Evolutionary conservation across 306 rosid species (phyloP).

Genomic region (Coriaria nepalensis): DNA sequence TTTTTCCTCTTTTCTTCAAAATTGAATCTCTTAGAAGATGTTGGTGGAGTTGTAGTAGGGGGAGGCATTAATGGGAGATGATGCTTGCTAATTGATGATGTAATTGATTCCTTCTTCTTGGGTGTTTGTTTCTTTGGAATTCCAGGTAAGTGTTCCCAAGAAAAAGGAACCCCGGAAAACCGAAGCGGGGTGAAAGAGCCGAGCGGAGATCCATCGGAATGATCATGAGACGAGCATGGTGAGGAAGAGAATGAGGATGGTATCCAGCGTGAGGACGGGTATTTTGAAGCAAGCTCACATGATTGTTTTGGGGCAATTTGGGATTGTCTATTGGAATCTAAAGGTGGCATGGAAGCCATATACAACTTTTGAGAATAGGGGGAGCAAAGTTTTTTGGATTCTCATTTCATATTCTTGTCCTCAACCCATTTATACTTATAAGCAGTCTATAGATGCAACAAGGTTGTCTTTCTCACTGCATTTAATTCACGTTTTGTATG

Average conservation of each 20-base stretch:
- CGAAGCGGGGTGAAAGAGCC: conserved; percentile 36
- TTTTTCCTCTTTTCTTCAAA: conserved; percentile 20
- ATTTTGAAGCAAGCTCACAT: too few species aligned
- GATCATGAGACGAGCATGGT: conserved; percentile 22
- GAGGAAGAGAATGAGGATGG: conserved; percentile 33
- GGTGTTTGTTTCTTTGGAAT: conserved; percentile 65
- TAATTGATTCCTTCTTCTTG: conserved; percentile 16
- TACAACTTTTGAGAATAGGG: too few species aligned
- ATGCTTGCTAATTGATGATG: conserved; percentile 18
- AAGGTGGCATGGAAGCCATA: too few species aligned
- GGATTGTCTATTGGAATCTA: too few species aligned
- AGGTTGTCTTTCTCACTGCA: too few species aligned
- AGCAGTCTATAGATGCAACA: too few species aligned
- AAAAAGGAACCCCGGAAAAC: conserved; percentile 79
- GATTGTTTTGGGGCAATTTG: too few species aligned
- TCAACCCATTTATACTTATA: too few species aligned
- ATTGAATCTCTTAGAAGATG: conserved; percentile 24
- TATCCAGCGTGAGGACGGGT: conserved; percentile 25
- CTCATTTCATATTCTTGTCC: too few species aligned
- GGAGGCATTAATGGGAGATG: conserved; percentile 65
- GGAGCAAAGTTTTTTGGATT: too few species aligned
- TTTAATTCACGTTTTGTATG: too few species aligned
- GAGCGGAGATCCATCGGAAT: conserved; percentile 24
- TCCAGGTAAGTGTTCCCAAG: conserved; percentile 95
- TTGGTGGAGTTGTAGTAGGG: conserved; percentile 10